Evolutionary conservation across 192 early-diverging fungal genomes (phyloP), one percentile per base, ranked within the genome.

Genomic region (Bifiguratus adelaidae): DNA sequence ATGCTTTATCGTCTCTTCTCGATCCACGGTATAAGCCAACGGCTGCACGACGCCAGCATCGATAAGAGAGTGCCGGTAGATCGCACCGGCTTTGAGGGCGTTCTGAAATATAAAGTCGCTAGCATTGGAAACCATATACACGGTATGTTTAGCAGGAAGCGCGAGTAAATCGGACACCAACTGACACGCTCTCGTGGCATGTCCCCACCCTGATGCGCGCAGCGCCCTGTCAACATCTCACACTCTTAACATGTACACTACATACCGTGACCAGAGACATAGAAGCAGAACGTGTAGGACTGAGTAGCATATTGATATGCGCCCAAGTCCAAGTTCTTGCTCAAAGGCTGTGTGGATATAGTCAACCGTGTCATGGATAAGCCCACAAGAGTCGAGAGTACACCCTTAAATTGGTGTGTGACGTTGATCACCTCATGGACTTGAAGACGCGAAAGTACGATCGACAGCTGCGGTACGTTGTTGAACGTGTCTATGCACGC

Each of bases 361-460:
- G n/a, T n/a, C n/a, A n/a, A n/a, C n/a, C n/a, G n/a, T n/a, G n/a
- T n/a, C n/a, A n/a, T n/a, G n/a, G n/a, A n/a, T n/a, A n/a, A n/a
- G n/a, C n/a, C n/a, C n/a, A n/a, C n/a, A n/a, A n/a, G n/a, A n/a
- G n/a, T n/a, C n/a, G n/a, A n/a, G n/a, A n/a, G n/a, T n/a, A n/a
- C n/a, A n/a, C n/a, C n/a, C n/a, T n/a, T n/a, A n/a, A n/a, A n/a
- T n/a, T n/a, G n/a, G n/a, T n/a, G n/a, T n/a, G n/a, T n/a, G n/a
- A n/a, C n/a, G n/a, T n/a, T n/a, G n/a, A n/a, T n/a, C n/a, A n/a
- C n/a, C n/a, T n/a, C n/a, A n/a, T 68, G 45, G 77, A 79, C 44
- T 52, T 67, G 45, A 86, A 83, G 52, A 77, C 83, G 2, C 85
- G 86, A 55, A 82, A 80, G 66, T 92, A 92, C 57, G 89, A 92